Evolutionary conservation across 2,329 filamentous ascomycete species (phyloP), one percentile per base, ranked within the genome.

Genomic region (Phialophora macrospora): DNA sequence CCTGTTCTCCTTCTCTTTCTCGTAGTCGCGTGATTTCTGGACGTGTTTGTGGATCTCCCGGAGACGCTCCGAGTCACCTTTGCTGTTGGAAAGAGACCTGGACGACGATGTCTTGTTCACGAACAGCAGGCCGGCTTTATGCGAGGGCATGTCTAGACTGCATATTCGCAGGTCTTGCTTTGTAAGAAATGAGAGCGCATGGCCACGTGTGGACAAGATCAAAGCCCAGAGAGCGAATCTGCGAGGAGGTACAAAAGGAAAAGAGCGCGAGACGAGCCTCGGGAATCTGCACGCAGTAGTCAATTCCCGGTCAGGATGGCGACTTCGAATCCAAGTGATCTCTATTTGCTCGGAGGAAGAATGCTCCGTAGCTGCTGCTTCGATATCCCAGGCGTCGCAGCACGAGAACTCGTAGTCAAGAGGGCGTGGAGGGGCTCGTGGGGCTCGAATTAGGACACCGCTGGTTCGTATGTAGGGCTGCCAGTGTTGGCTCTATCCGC

Each of bases 61-160:
- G n/a, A 60, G 49, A 26, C 44, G n/a, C 6, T 60, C 58, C 11
- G 55, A 9, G 32, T 68, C 65, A 26, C 44, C 55, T 51, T 60
- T 64, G 58, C 60, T 68, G 59, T 68, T 68, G 51, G 66, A 65
- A 30, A 68, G 60, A 26, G 60, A 68, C 56, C 65, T 66, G 34
- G 66, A 68, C 24, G 26, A 38, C 30, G 58, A 17, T 11, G 58
- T 62, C 59, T 68, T 68, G 55, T 68, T 68, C 22, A 68, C 62
- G 52, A 68, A 68, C 24, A 68, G 58, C 20, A 68, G 55, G 52
- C 63, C 60, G 34, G 48, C 46, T 41, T 60, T 60, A 46, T 65
- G 49, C 24, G 56, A 22, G 32, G 62, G 54, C 65, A 68, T 68
- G 17, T 65, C 59, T 55, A 52, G 28, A 41, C 28, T 55, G 59